Evolutionary conservation across 2,329 filamentous ascomycete species (phyloP), one percentile per base, ranked within the genome.

Genomic region (Exophiala sideris): DNA sequence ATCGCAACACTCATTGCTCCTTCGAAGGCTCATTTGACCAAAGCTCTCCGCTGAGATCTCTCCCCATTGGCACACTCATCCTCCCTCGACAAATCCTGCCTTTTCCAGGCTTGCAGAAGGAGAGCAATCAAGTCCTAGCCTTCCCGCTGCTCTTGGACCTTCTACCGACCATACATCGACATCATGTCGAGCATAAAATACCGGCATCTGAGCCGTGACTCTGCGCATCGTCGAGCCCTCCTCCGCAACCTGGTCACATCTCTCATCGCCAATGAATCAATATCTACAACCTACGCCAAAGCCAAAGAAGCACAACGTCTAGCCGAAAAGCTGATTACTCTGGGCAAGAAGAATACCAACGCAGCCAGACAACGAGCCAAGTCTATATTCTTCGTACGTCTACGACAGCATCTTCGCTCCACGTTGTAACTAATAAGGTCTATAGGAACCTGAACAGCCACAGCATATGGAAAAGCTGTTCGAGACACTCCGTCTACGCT

Each of bases 211-310:
- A 86, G 85, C 74, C 91, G 94, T 65, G 81, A 84, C 63, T 96
- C 91, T 48, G 79, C 92, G 51, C 94, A 96, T 71, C 84, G 94
- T 70, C 84, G 92, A 76, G 92, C 94, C 49, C 84, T 99, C 64
- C 85, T 99, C 63, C 90, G 94, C 68, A 96, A 97, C 75, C 80
- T 99, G 58, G 91, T 97, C 70, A 96, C 92, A 63, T 94, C 92
- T 50, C 87, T 99, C 63, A 88, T 99, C 75, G 82, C 89, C 73
- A 85, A 95, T 73, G 94, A 99, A 77, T 85, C 89, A 60, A 95
- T 99, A 76, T 85, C 87, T 61, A 99, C 94, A 47, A 96, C 94
- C 75, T 96, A 88, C 81, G 86, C 87, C 70, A 97, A 97, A 76
- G 94, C 94, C 45, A 99, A 97, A 75, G 94, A 99, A 77, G 89